phyloP scores from a whole-genome alignment of 2,329 filamentous ascomycete species.

The Ophiocordyceps camponoti-floridani region DNA sequence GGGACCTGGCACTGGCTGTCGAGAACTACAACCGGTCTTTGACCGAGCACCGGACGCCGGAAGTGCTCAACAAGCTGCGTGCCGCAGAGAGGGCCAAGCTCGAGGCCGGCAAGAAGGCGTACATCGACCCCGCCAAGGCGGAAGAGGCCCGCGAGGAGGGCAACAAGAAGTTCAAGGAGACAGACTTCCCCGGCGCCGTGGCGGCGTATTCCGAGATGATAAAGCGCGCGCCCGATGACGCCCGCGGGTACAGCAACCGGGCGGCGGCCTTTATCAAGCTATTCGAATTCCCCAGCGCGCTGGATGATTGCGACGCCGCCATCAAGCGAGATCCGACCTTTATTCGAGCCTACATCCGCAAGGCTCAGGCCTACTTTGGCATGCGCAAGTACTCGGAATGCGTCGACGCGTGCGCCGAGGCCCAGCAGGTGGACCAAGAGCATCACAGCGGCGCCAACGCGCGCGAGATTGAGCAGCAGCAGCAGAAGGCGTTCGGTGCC shows the following conservation, averaged over 20 bases:
- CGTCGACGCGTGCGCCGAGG: constrained; percentile 74
- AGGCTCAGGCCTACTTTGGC: constrained; percentile 85
- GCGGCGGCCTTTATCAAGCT: constrained; percentile 94
- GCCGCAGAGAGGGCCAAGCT: constrained; percentile 75
- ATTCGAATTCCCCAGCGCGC: constrained; percentile 82
- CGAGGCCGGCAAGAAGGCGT: constrained; percentile 57
- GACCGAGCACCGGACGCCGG: constrained; percentile 90
- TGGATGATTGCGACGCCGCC: constrained; percentile 80
- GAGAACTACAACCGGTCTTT: constrained; percentile 85
- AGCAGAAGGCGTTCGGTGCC: constrained; percentile 77
- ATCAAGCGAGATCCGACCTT: constrained; percentile 85
- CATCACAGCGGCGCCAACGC: constrained; percentile 56
- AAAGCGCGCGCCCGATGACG: constrained; percentile 84
- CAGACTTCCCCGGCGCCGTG: constrained; percentile 87
- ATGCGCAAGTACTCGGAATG: constrained; percentile 98
- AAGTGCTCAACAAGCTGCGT: constrained; percentile 83
- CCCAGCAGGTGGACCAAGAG: constrained; percentile 56
- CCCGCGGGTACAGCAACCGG: constrained; percentile 91
- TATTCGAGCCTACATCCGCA: constrained; percentile 89
- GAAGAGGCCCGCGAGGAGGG: constrained; percentile 91
- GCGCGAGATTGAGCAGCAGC: constrained; percentile 83
- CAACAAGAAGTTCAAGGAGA: constrained; percentile 93
- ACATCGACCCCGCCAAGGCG: constrained; percentile 79
- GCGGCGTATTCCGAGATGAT: constrained; percentile 93
- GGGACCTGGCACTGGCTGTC: constrained; percentile 62